Percentiles rank a stretch among this genome's conserved stretches.
These are phyloP conservation scores for Ceratocystis variospora DNA, from an alignment of 2,329 filamentous ascomycete species.

Conservation along the genomic window DNA sequence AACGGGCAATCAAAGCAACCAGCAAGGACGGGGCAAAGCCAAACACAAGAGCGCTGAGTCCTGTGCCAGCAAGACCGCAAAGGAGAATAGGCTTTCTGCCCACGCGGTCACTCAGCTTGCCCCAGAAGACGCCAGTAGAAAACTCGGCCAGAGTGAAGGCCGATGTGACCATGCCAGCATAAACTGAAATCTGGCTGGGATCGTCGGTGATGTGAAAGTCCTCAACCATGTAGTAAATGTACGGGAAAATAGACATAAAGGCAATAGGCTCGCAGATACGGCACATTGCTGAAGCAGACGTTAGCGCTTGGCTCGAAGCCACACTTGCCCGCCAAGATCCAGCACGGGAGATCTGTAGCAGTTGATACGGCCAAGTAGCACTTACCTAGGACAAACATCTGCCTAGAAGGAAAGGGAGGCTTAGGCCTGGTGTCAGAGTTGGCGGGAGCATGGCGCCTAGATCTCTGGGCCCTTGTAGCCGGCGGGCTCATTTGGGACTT, in stretches of 20 bases:
- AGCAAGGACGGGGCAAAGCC: slow-evolving; percentile 75
- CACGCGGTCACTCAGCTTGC: slow-evolving; percentile 76
- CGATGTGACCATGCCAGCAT: slow-evolving; percentile 90
- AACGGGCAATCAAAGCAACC: slow-evolving; percentile 73
- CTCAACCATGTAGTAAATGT: slow-evolving; percentile 94
- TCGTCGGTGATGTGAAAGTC: slow-evolving; percentile 76
- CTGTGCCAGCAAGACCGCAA: slow-evolving; percentile 78
- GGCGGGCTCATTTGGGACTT: slow-evolving; percentile 1
- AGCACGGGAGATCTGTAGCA: neutral
- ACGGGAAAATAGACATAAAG: slow-evolving; percentile 99
- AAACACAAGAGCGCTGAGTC: slow-evolving; percentile 82
- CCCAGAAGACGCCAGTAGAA: slow-evolving; percentile 84
- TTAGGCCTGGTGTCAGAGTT: slow-evolving; percentile 20
- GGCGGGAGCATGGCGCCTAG: neutral
- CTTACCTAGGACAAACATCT: slow-evolving; percentile 34
- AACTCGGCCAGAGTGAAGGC: slow-evolving; percentile 95
- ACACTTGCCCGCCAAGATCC: neutral
- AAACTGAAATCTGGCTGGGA: slow-evolving; percentile 69
- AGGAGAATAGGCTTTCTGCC: slow-evolving; percentile 87
- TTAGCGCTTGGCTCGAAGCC: slow-evolving; percentile 12
- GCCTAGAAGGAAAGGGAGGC: slow-evolving; percentile 29
- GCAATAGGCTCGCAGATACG: slow-evolving; percentile 97
- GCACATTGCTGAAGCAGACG: slow-evolving; percentile 53
- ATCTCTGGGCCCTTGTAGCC: neutral
- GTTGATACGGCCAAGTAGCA: slow-evolving; percentile 12